Base-by-base conservation (phyloP, 2,329 filamentous ascomycete genomes). In the Ramularia collo-cygni region DNA sequence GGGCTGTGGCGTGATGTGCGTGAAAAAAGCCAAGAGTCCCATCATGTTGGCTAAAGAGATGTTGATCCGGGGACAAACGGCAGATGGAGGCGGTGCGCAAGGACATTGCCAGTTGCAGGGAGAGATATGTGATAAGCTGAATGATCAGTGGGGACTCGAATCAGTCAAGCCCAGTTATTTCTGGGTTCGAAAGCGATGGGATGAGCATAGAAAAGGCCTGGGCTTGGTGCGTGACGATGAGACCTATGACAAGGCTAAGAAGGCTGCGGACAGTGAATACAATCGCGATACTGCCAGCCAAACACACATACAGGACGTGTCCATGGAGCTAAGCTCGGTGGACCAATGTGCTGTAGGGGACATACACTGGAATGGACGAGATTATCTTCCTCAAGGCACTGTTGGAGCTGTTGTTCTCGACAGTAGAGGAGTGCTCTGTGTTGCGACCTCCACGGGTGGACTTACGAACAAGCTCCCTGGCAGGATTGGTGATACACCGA, bases 401-500 rank as follows among this genome's bases (percentile, higher is more conserved):
- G 83, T 83, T 19, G 88, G 88, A 1, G 85, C 84, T 6, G 85
- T 94, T 0, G 86, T 84, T 16, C 66, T 94, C 6, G 88, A 94
- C 60, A 68, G 67, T n/a, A 74, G 79, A 28, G 87, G 87, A 0
- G 77, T 83, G 3, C 62, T 93, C 3, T 88, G 84, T 38, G 72
- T 71, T 32, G 77, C 77, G 3, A 81, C 77, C 0, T 77, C 72
- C 26, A 81, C 76, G 0, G 88, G 88, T 4, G 88, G 88, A 0
- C 60, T 94, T 61, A 95, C 88, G 15, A 95, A 95, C 60, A 95
- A 95, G 67, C 65, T 90, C 39, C 84, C 85, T 0, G 88, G 87
- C 0, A 71, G 88, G 14, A 81, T 94, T 47, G 88, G 88, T 1
- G 88, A 95, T 58, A 95, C 88, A 8, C 87, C 88, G 0, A 83